A percentile compares a stretch with the other conserved stretches of the same genome.
Evolutionary conservation across 73 alveolate species (phyloP).

Genomic region (Halteria grandinella): DNA sequence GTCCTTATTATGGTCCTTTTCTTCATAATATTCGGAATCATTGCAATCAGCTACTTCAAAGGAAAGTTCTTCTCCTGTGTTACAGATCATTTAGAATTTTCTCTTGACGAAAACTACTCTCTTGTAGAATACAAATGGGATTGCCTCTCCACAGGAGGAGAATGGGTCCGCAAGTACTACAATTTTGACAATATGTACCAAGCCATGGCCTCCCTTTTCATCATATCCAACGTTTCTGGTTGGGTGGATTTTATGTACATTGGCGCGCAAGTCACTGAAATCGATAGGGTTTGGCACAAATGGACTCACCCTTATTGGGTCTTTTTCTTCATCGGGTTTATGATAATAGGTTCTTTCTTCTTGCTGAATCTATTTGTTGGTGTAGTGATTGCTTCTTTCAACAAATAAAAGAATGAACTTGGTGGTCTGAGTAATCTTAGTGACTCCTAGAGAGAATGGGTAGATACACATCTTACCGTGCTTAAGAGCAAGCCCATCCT

Average conservation of each 20-base stretch:
- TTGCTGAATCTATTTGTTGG: constrained; percentile 72
- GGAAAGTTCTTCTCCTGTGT: constrained; percentile 50
- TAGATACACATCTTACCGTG: constrained; percentile 24
- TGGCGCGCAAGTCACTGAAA: constrained; percentile 56
- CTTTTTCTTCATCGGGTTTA: constrained; percentile 52
- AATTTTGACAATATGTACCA: constrained; percentile 64
- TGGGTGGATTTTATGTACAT: constrained; percentile 64
- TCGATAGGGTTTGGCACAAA: constrained; percentile 47
- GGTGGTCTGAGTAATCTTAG: constrained; percentile 52
- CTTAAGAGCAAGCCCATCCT: neutral
- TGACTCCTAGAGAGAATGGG: constrained; percentile 50
- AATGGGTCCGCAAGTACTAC: constrained; percentile 52
- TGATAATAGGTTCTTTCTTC: constrained; percentile 66
- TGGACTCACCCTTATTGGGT: constrained; percentile 49
- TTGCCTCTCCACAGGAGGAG: constrained; percentile 65
- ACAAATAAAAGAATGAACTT: constrained; percentile 57
- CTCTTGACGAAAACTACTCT: constrained; percentile 12
- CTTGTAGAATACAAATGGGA: too few species aligned
- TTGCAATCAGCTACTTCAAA: constrained; percentile 53
- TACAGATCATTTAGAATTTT: too few species aligned
- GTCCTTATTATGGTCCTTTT: too few species aligned
- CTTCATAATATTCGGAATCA: constrained; percentile 19
- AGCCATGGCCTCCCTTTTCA: constrained; percentile 58
- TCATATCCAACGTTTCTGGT: constrained; percentile 63
- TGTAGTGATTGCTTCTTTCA: constrained; percentile 67